Percentiles rank a stretch among this genome's conserved stretches.
These are phyloP conservation scores for Secale cereale DNA, from an alignment of 176 grass and related monocot genomes.

Conservation along the genomic window DNA sequence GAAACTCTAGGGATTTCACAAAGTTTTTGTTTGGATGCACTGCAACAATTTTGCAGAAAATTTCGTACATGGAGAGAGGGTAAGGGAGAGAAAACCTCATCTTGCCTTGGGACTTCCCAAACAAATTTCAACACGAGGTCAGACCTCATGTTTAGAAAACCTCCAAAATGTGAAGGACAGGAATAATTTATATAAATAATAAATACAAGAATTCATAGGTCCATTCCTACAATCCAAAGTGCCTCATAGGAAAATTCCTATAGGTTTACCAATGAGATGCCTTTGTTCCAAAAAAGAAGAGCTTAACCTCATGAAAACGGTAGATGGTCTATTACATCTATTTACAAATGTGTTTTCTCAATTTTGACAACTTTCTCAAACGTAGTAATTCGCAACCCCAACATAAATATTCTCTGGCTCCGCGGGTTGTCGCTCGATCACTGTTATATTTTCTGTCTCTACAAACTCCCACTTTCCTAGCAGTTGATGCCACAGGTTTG, in stretches of 20 bases:
- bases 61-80: background rate
- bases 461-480: conserved; percentile 41
- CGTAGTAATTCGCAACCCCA: background rate
- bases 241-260: conserved; percentile 4
- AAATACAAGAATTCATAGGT: background rate
- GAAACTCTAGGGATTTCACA: background rate
- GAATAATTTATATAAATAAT: background rate
- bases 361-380: background rate
- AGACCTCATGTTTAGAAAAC: background rate
- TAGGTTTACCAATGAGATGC: background rate
- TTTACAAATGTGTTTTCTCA: conserved; percentile 7
- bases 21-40: background rate
- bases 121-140: background rate
- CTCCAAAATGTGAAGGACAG: background rate
- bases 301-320: background rate
- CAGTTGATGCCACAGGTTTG: conserved; percentile 93
- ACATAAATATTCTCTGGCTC: background rate
- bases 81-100: background rate
- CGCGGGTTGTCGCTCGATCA: background rate
- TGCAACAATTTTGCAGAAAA: background rate
- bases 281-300: background rate
- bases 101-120: background rate
- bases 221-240: background rate
- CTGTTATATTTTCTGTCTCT: conserved; percentile 28
- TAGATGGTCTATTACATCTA: conserved; percentile 9